Percentiles rank a stretch among this genome's conserved stretches.
Conservation (phyloP, 306 rosid species). For the Glycine soja region DNA sequence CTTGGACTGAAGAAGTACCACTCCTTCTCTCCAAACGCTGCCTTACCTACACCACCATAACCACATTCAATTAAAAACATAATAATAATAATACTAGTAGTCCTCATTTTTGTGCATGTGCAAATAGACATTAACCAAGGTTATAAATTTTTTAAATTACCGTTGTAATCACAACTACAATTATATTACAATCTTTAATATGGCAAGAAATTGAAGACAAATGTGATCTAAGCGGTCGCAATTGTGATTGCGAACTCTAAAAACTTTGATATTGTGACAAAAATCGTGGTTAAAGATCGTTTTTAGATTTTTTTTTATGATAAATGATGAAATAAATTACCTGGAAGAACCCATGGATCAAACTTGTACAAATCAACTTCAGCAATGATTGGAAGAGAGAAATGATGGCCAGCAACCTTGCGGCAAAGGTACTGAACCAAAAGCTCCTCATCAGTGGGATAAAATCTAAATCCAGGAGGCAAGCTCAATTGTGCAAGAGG, state of each 20-base stretch:
- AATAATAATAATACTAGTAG: too few relatives aligned
- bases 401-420: constrained; percentile 91
- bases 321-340: constrained; percentile 45
- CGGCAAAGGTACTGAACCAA: constrained; percentile 85
- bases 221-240: too few relatives aligned
- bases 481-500: constrained; percentile 73
- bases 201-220: too few relatives aligned
- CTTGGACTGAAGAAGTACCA: constrained; percentile 95
- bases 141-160: too few relatives aligned
- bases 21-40: constrained; percentile 89
- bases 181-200: too few relatives aligned
- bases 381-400: constrained; percentile 74
- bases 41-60: constrained; percentile 63
- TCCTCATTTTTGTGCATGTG: too few relatives aligned
- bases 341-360: constrained; percentile 89
- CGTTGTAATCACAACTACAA: too few relatives aligned
- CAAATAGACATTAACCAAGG: too few relatives aligned
- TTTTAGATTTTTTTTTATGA: too few relatives aligned
- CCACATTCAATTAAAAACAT: neutral
- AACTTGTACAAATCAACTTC: constrained; percentile 92
- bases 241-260: too few relatives aligned
- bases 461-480: constrained; percentile 94
- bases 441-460: constrained; percentile 92
- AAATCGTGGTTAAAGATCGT: too few relatives aligned
- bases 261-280: too few relatives aligned